These are phyloP conservation scores for Pythium inflatum DNA, from an alignment of 352 stramenopile species.

Conservation along the genomic window DNA sequence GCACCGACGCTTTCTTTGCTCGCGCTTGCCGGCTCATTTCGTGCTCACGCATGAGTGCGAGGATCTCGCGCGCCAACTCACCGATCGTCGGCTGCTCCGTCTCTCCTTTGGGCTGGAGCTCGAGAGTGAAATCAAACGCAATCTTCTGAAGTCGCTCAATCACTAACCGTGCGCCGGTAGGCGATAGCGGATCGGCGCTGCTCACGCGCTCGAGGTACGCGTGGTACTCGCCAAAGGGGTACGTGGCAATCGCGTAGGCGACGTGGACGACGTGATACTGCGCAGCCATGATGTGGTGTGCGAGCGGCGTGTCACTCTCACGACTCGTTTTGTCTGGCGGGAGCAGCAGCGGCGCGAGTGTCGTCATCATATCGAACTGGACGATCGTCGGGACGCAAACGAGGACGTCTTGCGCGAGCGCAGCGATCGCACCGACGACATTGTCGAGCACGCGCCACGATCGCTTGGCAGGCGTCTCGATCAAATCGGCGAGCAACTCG, in stretches of 20 bases:
- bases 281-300: slow-evolving; percentile 37
- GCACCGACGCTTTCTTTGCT: too few species aligned
- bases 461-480: not conserved
- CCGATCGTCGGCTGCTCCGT: slow-evolving; percentile 55
- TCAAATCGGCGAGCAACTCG: slow-evolving; percentile 44
- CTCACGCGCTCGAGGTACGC: slow-evolving; percentile 12
- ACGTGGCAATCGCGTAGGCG: slow-evolving; percentile 57
- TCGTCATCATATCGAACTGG: slow-evolving; percentile 41
- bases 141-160: slow-evolving; percentile 66
- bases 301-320: slow-evolving; percentile 2
- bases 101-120: slow-evolving; percentile 46
- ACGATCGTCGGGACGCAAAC: slow-evolving; percentile 62
- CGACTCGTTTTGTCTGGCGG: too few species aligned
- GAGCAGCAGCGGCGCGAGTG: slow-evolving; percentile 47
- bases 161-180: slow-evolving; percentile 10
- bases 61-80: slow-evolving; percentile 63
- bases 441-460: slow-evolving; percentile 55
- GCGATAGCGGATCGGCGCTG: not conserved
- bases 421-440: slow-evolving; percentile 53
- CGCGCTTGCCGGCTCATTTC: slow-evolving; percentile 20
- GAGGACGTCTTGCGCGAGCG: slow-evolving; percentile 65
- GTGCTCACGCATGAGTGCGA: slow-evolving; percentile 55
- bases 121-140: slow-evolving; percentile 59
- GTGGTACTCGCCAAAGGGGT: slow-evolving; percentile 68
- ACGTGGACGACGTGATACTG: slow-evolving; percentile 59